Evolutionary conservation across 345 rosid genomes (phyloP), one percentile per base, ranked within the genome.

Genomic region (Orychophragmus violaceus): DNA sequence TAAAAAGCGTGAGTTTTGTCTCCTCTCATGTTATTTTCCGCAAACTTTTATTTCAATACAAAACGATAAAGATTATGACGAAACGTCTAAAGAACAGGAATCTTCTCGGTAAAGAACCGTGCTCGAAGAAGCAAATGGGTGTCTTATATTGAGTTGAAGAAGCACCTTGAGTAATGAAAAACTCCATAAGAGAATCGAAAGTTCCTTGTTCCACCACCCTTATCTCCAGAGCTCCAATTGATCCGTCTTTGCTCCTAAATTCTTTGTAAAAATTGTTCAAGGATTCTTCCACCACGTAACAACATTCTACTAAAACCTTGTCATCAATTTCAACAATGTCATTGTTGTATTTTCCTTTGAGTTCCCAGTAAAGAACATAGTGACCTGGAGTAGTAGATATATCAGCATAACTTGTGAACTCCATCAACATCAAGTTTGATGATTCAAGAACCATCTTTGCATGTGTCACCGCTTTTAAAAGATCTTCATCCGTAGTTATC

Each of bases 71-170:
- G 19, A 46, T 46, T 22, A 48, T 42, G 24, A 42, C 16, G 6
- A 60, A 1, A 27, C 5, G 5, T 41, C 5, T 3, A 41, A 59
- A 8, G 36, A 21, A 13, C 28, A 44, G 11, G 64, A 41, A 32
- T 11, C 45, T 68, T 23, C 6, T 45, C 30, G 12, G 33, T 58
- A 24, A 68, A 58, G 11, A 46, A 59, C 16, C 25, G 8, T 48
- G 41, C 46, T 5, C 10, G 37, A 12, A 69, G 66, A 86, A 82
- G 76, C 87, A 86, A 48, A 85, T 75, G 0, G 96, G 87, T 12
- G 85, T 81, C 72, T 88, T 88, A 80, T 86, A 86, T 54, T 88
- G 92, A 70, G 73, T 83, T 11, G 83, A 79, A 2, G 92, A 87
- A 39, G 87, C 85, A 1, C 92, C 92, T 44, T 75, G 82, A 9